Evolutionary conservation across 2,329 filamentous ascomycete species (phyloP).

Genomic region (Apiospora phragmitis): DNA sequence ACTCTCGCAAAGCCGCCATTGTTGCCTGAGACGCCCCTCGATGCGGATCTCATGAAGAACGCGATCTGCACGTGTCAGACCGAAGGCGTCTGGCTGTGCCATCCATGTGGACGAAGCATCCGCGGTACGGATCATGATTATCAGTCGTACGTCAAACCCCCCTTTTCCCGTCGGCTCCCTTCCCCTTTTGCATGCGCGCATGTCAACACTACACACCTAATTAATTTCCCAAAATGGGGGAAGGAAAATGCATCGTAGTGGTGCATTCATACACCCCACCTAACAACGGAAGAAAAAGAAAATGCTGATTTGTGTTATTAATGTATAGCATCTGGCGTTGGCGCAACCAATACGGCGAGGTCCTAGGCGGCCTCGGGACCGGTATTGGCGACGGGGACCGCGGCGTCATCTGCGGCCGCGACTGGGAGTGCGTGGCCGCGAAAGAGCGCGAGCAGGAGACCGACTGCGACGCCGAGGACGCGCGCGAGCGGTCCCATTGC

Average conservation of each 20-base stretch:
- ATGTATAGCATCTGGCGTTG: slow-evolving; percentile 76
- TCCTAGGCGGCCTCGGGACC: slow-evolving; percentile 77
- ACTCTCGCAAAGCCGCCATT: slow-evolving; percentile 48
- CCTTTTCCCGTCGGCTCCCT: not conserved
- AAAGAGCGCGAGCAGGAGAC: slow-evolving; percentile 79
- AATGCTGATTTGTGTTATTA: slow-evolving; percentile 1
- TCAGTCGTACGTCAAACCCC: slow-evolving; percentile 45
- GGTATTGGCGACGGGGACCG: slow-evolving; percentile 87
- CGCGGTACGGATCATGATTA: slow-evolving; percentile 60
- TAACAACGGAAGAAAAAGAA: slow-evolving; percentile 11
- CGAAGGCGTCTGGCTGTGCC: slow-evolving; percentile 78
- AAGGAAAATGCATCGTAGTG: not conserved
- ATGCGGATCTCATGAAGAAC: slow-evolving; percentile 56
- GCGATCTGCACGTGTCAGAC: slow-evolving; percentile 54
- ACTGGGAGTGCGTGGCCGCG: slow-evolving; percentile 72
- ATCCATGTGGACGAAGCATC: slow-evolving; percentile 76
- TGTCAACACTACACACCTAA: not conserved
- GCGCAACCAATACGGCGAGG: slow-evolving; percentile 81
- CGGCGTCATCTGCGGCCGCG: slow-evolving; percentile 85
- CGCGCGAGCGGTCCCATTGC: slow-evolving; percentile 42
- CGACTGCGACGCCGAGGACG: slow-evolving; percentile 80
- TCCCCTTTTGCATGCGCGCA: not conserved
- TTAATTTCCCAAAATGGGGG: not conserved
- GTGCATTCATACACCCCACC: not conserved
- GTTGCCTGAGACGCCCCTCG: slow-evolving; percentile 46